Base-by-base conservation (phyloP, 495 filamentous ascomycete genomes). In the Aspergillus indologenus region DNA sequence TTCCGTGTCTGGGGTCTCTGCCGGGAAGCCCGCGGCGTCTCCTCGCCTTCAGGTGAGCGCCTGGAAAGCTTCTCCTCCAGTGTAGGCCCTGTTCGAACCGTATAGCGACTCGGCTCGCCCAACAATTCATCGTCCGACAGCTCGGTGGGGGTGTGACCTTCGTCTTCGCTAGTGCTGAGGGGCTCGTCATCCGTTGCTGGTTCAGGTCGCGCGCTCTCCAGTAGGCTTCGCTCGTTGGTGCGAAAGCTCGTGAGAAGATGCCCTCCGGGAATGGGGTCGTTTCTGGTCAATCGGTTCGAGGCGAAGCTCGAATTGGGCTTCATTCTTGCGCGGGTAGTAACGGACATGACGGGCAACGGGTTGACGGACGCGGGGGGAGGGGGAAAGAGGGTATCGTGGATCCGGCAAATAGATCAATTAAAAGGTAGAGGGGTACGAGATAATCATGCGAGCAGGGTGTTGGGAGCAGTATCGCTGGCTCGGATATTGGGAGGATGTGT, bases 141-240 rank as follows among this genome's bases (percentile, higher is more conserved):
- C 11, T 45, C 47, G 43, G 34, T 50, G 19, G 61, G 53, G 29
- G 20, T 52, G 8, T 54, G 42, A 2, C 7, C 47, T 29, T 75
- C 72, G 9, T 70, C 68, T 12, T 68, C 69, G 53, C 45, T 65
- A 20, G 65, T 68, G 55, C 69, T 72, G 15, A 68, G n/a, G 1
- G 74, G 74, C 19, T 69, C 63, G 34, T 67, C 71, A 31, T 72
- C 64, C 14, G 62, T 70, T 14, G 58, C 64, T 5, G 62, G 60
- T 26, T 71, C 68, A 2, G 34, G 51, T 21, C 45, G 46, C 17
- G 46, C 23, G 29, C 22, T 23, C 48, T 6, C 14, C 54, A 34
- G 22, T 42, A 53, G 47, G 20, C 3, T 44, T 15, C n/a, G n/a
- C 14, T 51, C 23, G 1, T 57, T 57, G 48, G 19, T 23, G 57